Conservation (phyloP, 345 rosid genomes). For the Pugionium cornutum region DNA sequence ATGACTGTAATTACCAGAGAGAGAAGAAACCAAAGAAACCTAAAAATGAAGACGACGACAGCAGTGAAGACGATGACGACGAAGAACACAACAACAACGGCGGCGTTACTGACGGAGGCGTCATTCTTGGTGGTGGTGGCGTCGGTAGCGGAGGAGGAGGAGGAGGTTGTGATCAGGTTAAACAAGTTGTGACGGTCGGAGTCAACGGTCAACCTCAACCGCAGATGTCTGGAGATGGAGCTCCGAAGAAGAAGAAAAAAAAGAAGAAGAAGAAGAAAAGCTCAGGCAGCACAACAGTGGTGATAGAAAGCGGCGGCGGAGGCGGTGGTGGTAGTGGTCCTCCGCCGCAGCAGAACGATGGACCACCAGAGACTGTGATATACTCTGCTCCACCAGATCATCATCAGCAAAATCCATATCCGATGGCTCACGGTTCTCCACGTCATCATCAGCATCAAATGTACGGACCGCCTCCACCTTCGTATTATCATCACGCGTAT, state of each 20-base stretch:
- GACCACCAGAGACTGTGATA: conserved; percentile 44
- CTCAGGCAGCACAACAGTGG: conserved; percentile 25
- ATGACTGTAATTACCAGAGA: conserved; percentile 33
- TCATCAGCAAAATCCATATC: conserved; percentile 34
- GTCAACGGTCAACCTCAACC: conserved; percentile 45
- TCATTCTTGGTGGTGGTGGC: conserved; percentile 1
- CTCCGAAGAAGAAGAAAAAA: conserved; percentile 73
- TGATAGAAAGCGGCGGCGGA: conserved; percentile 22
- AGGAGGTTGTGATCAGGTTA: conserved; percentile 36
- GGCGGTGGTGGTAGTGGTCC: conserved; percentile 27
- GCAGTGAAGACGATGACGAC: conserved; percentile 46
- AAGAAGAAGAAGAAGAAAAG: conserved; percentile 54
- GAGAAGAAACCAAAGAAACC: conserved; percentile 49
- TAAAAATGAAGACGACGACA: conserved; percentile 43
- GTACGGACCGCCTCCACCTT: conserved; percentile 41
- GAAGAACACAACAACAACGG: conserved; percentile 32
- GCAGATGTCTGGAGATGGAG: conserved; percentile 25
- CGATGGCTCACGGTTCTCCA: conserved; percentile 48
- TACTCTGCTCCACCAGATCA: conserved; percentile 41
- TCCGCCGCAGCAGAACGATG: conserved; percentile 29
- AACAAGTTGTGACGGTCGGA: conserved; percentile 39
- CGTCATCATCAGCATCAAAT: conserved; percentile 37
- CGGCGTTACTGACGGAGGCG: conserved; percentile 9
- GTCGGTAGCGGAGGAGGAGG: conserved; percentile 18
- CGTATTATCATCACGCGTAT: conserved; percentile 42